Evolutionary conservation across 1,284 basidiomycete genomes (phyloP), one percentile per base, ranked within the genome.

Genomic region (Paramarasmius palmivorus): DNA sequence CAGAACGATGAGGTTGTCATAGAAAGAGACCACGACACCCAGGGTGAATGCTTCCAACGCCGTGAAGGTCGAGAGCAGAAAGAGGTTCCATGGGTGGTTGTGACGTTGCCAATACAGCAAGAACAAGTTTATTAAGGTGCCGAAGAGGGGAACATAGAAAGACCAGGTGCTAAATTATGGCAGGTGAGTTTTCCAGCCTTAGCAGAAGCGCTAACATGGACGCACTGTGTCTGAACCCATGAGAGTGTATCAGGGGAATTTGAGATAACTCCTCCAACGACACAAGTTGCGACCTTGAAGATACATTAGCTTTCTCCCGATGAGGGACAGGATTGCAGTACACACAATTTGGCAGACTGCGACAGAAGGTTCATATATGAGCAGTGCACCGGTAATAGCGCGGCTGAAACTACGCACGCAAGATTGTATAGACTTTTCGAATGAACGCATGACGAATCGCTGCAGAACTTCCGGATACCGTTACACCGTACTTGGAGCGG

Each of bases 71-170:
- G 83, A 81, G 36, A 96, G 77, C 14, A 95, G 75, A 48, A 89
- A 73, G 50, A 94, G 77, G 71, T 96, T 96, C 68, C 81, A 73
- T 14, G 93, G 92, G 66, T 92, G 85, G 65, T 79, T 84, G 72
- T 93, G 91, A 57, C 93, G 86, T 71, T 95, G 93, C 88, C 89
- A 93, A 75, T 83, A 94, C 14, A 93, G 75, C 41, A 92, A 70
- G 3, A 85, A 85, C 41, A 95, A 82, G 58, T 86, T 87, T 63
- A 91, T 68, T 38, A 95, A 69, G 17, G 89, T 86, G 25, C 84
- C 88, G 59, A 93, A 79, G 23, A 92, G 73, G 17, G 90, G 84
- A 17, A 92, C 69, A 64, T 88, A 90, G 71, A 92, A 82, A 2
- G 86, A 67, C 90, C 90, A 92, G 23, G 73, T 65, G 64, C 90